phyloP scores from a whole-genome alignment of 495 filamentous ascomycete genomes.

The Neurospora sp. region DNA sequence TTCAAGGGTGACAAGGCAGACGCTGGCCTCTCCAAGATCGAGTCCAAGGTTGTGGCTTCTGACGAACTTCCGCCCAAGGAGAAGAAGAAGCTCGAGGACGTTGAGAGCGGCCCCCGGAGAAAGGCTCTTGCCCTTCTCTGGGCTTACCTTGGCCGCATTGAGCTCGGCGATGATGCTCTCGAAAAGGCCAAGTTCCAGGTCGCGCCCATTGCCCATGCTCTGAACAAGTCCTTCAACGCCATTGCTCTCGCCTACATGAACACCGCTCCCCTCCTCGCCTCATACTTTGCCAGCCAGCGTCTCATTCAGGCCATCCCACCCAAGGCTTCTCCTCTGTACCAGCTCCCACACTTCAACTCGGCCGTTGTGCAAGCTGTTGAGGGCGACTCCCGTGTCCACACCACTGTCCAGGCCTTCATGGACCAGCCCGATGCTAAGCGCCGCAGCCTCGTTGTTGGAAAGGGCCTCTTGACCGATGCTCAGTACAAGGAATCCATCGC shows the following conservation, averaged over 20 bases:
- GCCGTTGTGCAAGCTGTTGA: conserved; percentile 65
- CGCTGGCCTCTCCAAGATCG: conserved; percentile 65
- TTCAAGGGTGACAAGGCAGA: conserved; percentile 67
- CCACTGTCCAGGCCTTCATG: conserved; percentile 83
- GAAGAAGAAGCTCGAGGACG: conserved; percentile 52
- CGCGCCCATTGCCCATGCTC: conserved; percentile 70
- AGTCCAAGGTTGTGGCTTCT: conserved; percentile 60
- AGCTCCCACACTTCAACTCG: conserved; percentile 81
- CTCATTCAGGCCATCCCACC: conserved; percentile 85
- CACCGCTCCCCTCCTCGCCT: conserved; percentile 66
- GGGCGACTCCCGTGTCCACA: conserved; percentile 62
- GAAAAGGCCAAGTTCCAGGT: conserved; percentile 69
- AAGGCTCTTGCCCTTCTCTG: conserved; percentile 86
- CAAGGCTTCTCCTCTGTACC: conserved; percentile 74
- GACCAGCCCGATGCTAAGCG: conserved; percentile 62
- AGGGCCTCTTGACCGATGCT: conserved; percentile 58
- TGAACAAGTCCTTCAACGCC: conserved; percentile 77
- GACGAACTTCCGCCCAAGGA: conserved; percentile 50
- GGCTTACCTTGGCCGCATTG: conserved; percentile 85
- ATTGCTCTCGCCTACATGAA: conserved; percentile 83
- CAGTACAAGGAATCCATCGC: conserved; percentile 66
- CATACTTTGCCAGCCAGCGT: conserved; percentile 73
- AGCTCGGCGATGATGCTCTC: conserved; percentile 57
- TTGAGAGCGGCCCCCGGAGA: conserved; percentile 61
- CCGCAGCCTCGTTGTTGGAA: conserved; percentile 54